Percentiles rank a stretch among this genome's conserved stretches.
Conservation (phyloP, 495 filamentous ascomycete species). For the Aspergillus leporis region DNA sequence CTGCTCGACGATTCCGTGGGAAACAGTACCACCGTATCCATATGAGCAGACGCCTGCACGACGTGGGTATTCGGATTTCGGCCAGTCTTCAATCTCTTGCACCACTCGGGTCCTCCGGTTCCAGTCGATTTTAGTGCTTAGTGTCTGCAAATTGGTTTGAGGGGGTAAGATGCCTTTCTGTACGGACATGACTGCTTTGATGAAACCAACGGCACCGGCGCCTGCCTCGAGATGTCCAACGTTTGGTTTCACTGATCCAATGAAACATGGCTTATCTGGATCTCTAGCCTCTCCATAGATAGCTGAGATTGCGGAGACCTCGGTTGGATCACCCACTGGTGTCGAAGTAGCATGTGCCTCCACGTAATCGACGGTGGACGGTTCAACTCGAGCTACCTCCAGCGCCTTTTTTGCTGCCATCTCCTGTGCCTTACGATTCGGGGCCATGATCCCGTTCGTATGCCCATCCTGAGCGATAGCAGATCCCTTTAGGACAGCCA, state of each 20-base stretch:
- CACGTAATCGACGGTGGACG: slow-evolving; percentile 33
- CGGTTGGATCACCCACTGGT: slow-evolving; percentile 42
- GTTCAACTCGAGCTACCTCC: slow-evolving; percentile 26
- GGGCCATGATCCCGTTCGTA: slow-evolving; percentile 40
- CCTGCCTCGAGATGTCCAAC: slow-evolving; percentile 48
- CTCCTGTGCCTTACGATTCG: slow-evolving; percentile 32
- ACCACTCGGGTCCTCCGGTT: not conserved
- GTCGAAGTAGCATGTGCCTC: slow-evolving; percentile 50
- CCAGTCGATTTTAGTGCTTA: slow-evolving; percentile 33
- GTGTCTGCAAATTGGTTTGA: slow-evolving; percentile 30
- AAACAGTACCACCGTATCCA: slow-evolving; percentile 6
- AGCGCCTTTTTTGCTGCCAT: slow-evolving; percentile 31
- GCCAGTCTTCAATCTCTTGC: slow-evolving; percentile 25
- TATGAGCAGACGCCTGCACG: slow-evolving; percentile 5
- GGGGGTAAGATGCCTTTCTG: slow-evolving; percentile 34
- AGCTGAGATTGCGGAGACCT: slow-evolving; percentile 30
- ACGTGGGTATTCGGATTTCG: not conserved
- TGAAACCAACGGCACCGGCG: slow-evolving; percentile 40
- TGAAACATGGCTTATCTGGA: slow-evolving; percentile 3
- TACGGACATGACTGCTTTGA: slow-evolving; percentile 38
- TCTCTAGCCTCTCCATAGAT: slow-evolving; percentile 21
- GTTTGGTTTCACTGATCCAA: slow-evolving; percentile 45
- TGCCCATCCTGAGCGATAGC: slow-evolving; percentile 33
- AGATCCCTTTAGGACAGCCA: slow-evolving; percentile 33
- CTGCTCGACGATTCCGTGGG: slow-evolving; percentile 2